Conservation (phyloP, 2,329 filamentous ascomycete species). For the Ceratocystis colombiana region DNA sequence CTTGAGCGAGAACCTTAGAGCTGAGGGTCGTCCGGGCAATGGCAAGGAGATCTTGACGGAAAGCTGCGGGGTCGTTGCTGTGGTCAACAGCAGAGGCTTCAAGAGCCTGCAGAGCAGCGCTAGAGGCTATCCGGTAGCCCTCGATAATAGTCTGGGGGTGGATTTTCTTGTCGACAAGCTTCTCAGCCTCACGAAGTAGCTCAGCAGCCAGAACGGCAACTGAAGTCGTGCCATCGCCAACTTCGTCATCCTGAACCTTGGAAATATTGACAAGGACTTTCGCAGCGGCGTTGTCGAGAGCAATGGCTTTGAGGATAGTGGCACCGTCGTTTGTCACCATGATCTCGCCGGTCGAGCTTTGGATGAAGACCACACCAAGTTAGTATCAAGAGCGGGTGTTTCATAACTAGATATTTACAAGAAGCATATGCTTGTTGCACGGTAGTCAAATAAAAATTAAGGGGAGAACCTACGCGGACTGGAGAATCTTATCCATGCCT, state of each 20-base stretch:
- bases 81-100: slow-evolving; percentile 81
- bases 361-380: not conserved
- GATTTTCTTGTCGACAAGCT: slow-evolving; percentile 95
- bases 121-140: slow-evolving; percentile 93
- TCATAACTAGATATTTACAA: not conserved
- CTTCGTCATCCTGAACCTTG: slow-evolving; percentile 97
- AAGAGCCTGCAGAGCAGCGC: slow-evolving; percentile 73
- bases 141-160: slow-evolving; percentile 99
- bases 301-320: slow-evolving; percentile 96
- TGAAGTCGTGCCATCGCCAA: slow-evolving; percentile 96
- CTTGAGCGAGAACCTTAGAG: slow-evolving; percentile 92
- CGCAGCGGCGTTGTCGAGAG: slow-evolving; percentile 93
- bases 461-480: slow-evolving; percentile 64
- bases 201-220: slow-evolving; percentile 92
- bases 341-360: slow-evolving; percentile 84
- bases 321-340: slow-evolving; percentile 99
- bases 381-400: slow-evolving; percentile 4
- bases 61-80: slow-evolving; percentile 70
- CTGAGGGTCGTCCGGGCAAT: slow-evolving; percentile 93
- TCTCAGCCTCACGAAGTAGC: slow-evolving; percentile 89
- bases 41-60: slow-evolving; percentile 77
- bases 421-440: too few relatives aligned
- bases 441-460: not conserved
- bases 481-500: slow-evolving; percentile 97
- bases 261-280: slow-evolving; percentile 99